Conservation (phyloP, 148 eudicot genomes). For the Salicornia ramosissima region DNA sequence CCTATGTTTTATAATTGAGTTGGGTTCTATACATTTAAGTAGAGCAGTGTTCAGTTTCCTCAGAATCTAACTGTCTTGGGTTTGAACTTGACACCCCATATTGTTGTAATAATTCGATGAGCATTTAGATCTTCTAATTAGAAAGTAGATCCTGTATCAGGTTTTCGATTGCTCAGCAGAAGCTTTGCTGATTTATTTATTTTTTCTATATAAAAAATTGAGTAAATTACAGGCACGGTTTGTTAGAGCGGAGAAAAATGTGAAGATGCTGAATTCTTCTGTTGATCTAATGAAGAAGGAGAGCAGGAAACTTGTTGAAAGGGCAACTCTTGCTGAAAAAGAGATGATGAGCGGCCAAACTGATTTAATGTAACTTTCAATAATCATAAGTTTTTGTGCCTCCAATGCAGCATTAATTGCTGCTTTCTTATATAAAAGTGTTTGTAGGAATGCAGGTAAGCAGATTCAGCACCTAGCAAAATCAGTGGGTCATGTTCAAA, state of each 20-base stretch:
- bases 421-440: slow-evolving; percentile 10
- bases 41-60: neutral
- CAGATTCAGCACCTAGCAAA: slow-evolving; percentile 51
- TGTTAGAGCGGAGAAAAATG: slow-evolving; percentile 70
- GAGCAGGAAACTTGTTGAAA: slow-evolving; percentile 76
- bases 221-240: slow-evolving; percentile 58
- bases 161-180: neutral
- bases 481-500: slow-evolving; percentile 58
- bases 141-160: neutral
- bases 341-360: slow-evolving; percentile 67
- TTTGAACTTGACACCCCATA: neutral
- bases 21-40: neutral
- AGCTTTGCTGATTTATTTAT: neutral
- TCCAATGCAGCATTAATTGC: neutral
- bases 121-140: neutral
- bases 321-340: slow-evolving; percentile 81
- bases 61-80: neutral
- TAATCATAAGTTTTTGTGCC: neutral
- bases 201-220: neutral
- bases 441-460: slow-evolving; percentile 56
- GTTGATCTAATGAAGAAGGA: slow-evolving; percentile 85
- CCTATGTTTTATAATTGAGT: no score
- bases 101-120: neutral
- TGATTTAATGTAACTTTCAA: slow-evolving; percentile 48
- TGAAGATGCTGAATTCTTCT: slow-evolving; percentile 56